Evolutionary conservation across 495 filamentous ascomycete species (phyloP).

Genomic region (Darksidea phi): DNA sequence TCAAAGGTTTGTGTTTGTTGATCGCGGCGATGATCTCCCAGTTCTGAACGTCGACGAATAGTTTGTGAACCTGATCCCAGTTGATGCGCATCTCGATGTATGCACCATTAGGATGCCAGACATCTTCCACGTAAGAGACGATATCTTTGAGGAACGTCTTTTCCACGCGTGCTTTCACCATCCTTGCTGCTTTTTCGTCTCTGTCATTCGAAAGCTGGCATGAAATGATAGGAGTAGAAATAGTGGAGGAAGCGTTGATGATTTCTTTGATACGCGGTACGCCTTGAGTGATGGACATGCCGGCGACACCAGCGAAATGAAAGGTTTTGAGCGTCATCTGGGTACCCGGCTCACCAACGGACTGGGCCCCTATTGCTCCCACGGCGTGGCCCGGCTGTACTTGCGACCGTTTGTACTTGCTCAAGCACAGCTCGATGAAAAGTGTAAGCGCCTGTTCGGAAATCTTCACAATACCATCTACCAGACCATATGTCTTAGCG

Average conservation of each 20-base stretch:
- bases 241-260: constrained; percentile 90
- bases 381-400: constrained; percentile 95
- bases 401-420: constrained; percentile 84
- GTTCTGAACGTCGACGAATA: constrained; percentile 73
- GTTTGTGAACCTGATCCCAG: constrained; percentile 66
- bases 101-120: constrained; percentile 71
- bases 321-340: constrained; percentile 99
- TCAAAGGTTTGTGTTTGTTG: constrained; percentile 73
- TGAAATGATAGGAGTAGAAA: constrained; percentile 89
- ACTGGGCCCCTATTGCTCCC: constrained; percentile 96
- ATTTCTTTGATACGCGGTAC: constrained; percentile 99
- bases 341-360: constrained; percentile 96
- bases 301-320: constrained; percentile 99
- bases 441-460: constrained; percentile 66
- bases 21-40: constrained; percentile 72
- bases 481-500: constrained; percentile 22
- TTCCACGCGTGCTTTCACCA: constrained; percentile 89
- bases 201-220: constrained; percentile 73
- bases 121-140: constrained; percentile 74
- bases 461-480: constrained; percentile 74
- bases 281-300: constrained; percentile 98
- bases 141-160: constrained; percentile 78
- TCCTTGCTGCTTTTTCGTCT: constrained; percentile 70
- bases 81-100: constrained; percentile 77
- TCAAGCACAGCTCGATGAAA: constrained; percentile 80